Evolutionary conservation across 2,329 filamentous ascomycete species (phyloP).

Genomic region (Pseudocercospora crystallina): DNA sequence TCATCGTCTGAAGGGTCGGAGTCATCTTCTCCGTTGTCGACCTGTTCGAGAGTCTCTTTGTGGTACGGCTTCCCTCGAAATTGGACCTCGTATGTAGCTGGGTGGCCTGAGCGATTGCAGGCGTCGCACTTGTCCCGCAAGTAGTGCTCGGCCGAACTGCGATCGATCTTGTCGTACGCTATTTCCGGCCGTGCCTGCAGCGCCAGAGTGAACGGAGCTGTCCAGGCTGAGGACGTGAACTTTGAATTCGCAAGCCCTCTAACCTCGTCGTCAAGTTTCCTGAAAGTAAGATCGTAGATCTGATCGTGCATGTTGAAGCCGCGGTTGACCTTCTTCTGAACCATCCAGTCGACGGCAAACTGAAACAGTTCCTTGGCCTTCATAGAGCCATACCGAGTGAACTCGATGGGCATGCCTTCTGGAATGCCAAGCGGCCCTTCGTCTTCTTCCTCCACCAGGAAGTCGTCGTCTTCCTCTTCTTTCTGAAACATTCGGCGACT

Average conservation of each 20-base stretch:
- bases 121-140: constrained; percentile 61
- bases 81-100: constrained; percentile 63
- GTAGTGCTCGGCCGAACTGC: constrained; percentile 34
- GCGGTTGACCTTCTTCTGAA: constrained; percentile 75
- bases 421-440: constrained; percentile 58
- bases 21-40: constrained; percentile 58
- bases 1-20: constrained; percentile 43
- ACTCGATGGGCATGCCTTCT: constrained; percentile 64
- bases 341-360: constrained; percentile 75
- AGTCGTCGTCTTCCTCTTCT: constrained; percentile 61
- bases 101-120: constrained; percentile 68
- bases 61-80: constrained; percentile 68
- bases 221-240: constrained; percentile 72
- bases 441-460: constrained; percentile 56
- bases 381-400: constrained; percentile 65
- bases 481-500: constrained; percentile 50
- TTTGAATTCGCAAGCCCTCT: constrained; percentile 67
- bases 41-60: constrained; percentile 63
- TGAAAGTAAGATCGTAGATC: constrained; percentile 68
- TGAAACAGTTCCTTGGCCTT: constrained; percentile 72
- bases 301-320: constrained; percentile 63
- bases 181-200: constrained; percentile 66
- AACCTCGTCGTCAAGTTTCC: constrained; percentile 70
- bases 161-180: constrained; percentile 49
- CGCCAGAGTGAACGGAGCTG: constrained; percentile 61